Percentiles rank a stretch among this genome's conserved stretches.
Conservation (phyloP, 2,329 filamentous ascomycete genomes). For the Cladosporium sphaerospermum region DNA sequence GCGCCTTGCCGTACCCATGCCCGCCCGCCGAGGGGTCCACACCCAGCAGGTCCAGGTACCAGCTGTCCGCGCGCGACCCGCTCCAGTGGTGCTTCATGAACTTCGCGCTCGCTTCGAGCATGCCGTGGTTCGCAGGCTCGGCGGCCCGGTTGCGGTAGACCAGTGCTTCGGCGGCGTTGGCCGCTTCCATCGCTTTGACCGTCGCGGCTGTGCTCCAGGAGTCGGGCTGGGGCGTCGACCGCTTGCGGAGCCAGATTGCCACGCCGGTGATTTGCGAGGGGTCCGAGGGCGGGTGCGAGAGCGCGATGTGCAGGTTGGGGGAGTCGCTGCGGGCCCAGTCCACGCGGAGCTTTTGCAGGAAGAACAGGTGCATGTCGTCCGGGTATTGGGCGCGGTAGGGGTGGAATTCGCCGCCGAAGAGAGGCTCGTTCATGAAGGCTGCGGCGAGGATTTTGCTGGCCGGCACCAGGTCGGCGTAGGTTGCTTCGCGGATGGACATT, state of each 20-base stretch:
- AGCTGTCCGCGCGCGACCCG: conserved; percentile 20
- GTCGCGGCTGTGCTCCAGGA: conserved; percentile 5
- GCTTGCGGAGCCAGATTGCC: conserved; percentile 22
- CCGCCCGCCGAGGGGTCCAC: conserved; percentile 19
- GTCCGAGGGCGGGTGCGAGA: conserved; percentile 13
- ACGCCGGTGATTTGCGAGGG: conserved; percentile 18
- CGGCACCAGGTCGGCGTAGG: conserved; percentile 21
- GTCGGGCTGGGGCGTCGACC: conserved; percentile 2
- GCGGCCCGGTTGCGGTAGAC: conserved; percentile 22
- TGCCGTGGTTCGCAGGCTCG: conserved; percentile 14
- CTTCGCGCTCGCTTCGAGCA: conserved; percentile 14
- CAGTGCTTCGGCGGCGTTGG: conserved; percentile 19
- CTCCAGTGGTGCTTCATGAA: conserved; percentile 23
- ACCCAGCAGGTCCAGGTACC: conserved; percentile 22
- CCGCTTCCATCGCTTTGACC: conserved; percentile 13
- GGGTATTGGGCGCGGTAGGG: conserved; percentile 20
- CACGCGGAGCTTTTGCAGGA: conserved; percentile 20
- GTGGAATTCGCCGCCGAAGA: conserved; percentile 22
- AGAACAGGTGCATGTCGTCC: conserved; percentile 22
- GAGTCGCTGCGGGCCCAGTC: conserved; percentile 6
- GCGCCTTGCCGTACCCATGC: conserved; percentile 21
- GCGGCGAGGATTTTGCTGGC: conserved; percentile 20
- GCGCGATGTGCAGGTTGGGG: conserved; percentile 15
- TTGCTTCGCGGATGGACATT: conserved; percentile 23
- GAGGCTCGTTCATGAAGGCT: conserved; percentile 23